Evolutionary conservation across 2,329 filamentous ascomycete genomes (phyloP).

Genomic region (Aphanoascus verrucosus): DNA sequence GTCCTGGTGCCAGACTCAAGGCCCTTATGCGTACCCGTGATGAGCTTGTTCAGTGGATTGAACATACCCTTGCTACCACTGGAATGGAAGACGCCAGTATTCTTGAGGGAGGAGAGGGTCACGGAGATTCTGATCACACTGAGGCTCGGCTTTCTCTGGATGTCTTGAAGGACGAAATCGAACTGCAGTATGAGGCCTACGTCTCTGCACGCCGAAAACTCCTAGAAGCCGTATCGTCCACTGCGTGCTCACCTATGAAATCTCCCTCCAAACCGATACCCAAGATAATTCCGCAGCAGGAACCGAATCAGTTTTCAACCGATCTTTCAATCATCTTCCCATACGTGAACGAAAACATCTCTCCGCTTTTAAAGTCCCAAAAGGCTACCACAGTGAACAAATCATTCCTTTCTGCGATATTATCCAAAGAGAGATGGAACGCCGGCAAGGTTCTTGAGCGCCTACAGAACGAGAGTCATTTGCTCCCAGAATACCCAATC

Average conservation of each 20-base stretch:
- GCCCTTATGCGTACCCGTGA: slow-evolving; percentile 37
- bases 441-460: slow-evolving; percentile 30
- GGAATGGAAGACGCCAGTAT: slow-evolving; percentile 23
- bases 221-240: slow-evolving; percentile 28
- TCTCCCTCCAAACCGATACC: slow-evolving; percentile 16
- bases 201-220: slow-evolving; percentile 28
- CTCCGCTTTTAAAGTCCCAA: slow-evolving; percentile 29
- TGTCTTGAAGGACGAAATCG: slow-evolving; percentile 26
- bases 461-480: slow-evolving; percentile 33
- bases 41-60: slow-evolving; percentile 43
- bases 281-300: not conserved
- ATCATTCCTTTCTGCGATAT: slow-evolving; percentile 28
- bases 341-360: slow-evolving; percentile 25
- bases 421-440: slow-evolving; percentile 31
- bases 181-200: slow-evolving; percentile 29
- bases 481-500: slow-evolving; percentile 35
- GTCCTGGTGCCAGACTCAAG: slow-evolving; percentile 17
- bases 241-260: slow-evolving; percentile 24
- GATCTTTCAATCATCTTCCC: slow-evolving; percentile 19
- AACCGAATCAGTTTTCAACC: not conserved
- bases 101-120: slow-evolving; percentile 21
- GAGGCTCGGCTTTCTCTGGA: slow-evolving; percentile 20
- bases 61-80: slow-evolving; percentile 37
- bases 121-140: slow-evolving; percentile 18
- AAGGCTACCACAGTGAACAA: slow-evolving; percentile 30